Base-by-base conservation (phyloP, 768 basidiomycete genomes). In the Auricularia cornea region DNA sequence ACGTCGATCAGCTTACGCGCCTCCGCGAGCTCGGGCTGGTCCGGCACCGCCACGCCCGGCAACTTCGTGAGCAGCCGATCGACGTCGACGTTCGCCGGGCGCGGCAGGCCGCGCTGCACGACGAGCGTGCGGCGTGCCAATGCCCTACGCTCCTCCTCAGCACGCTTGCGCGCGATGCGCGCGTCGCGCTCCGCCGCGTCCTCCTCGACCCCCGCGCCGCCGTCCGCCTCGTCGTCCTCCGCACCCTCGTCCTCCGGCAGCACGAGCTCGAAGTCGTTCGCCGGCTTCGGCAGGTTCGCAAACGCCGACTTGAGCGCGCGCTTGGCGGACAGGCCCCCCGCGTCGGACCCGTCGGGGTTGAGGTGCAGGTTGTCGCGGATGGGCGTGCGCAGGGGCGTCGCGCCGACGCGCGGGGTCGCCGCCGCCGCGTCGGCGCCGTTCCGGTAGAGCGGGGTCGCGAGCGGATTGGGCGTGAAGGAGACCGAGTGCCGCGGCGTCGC, bases 231-330 rank as follows among this genome's bases (percentile, higher is more conserved):
- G 3, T 75, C 79, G 1, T 71, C 74, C 28, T 72, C 77, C 1
- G 75, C 80, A 11, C 79, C 82, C 12, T 84, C 90, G 60, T 93
- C 90, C 67, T 96, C 95, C 2, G 92, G 92, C 10, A 96, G 86
- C 51, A 95, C 82, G 56, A 99, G 78, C 75, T 98, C 95, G 69
- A 98, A 98, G 74, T 98, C 96, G 73, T 98, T 98, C 77, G 98
- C 93, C 0, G 97, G 94, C 67, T 86, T 87, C 0, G 97, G 97
- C 18, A 99, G 79, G 65, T 74, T 86, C 76, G 82, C 82, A 76
- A 98, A 98, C 4, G 89, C 90, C 11, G 86, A 83, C 68, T 89
- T 81, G 60, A 98, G 81, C 1, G 89, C 85, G 41, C 87, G 83
- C 72, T 94, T 92, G 3, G 84, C 81, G 1, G 93, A 94, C 60